Conservation (phyloP, 2,329 filamentous ascomycete genomes). For the Colletotrichum somersetense region DNA sequence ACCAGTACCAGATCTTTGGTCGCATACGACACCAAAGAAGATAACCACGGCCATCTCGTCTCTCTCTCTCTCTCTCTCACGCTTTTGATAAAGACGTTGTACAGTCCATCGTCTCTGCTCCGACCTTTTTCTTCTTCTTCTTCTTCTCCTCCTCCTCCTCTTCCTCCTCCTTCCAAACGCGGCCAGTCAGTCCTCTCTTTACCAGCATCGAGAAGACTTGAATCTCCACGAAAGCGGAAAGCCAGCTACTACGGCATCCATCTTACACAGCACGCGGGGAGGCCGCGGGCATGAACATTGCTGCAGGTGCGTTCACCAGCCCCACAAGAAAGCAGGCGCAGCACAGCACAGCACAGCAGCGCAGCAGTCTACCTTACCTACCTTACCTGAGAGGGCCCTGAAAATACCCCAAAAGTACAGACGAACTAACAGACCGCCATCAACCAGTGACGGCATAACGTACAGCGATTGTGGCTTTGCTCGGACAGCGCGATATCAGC, state of each 20-base stretch:
- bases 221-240: background rate
- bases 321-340: constrained; percentile 41
- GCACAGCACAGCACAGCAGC: constrained; percentile 36
- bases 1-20: constrained; percentile 27
- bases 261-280: constrained; percentile 28
- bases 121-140: background rate
- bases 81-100: constrained; percentile 19
- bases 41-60: constrained; percentile 16
- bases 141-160: background rate
- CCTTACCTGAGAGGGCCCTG: background rate
- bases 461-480: constrained; percentile 37
- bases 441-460: constrained; percentile 39
- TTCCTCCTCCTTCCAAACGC: background rate
- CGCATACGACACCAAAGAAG: constrained; percentile 4
- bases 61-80: constrained; percentile 19
- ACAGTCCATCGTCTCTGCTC: background rate
- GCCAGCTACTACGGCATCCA: constrained; percentile 1
- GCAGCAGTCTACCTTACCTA: constrained; percentile 4
- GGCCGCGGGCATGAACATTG: constrained; percentile 40
- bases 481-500: constrained; percentile 32
- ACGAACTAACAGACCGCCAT: constrained; percentile 29
- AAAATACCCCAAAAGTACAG: constrained; percentile 20
- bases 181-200: background rate
- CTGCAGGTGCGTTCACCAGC: constrained; percentile 39
- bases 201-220: background rate